Evolutionary conservation across 1,284 basidiomycete species (phyloP).

Genomic region (Sutorius eximius): DNA sequence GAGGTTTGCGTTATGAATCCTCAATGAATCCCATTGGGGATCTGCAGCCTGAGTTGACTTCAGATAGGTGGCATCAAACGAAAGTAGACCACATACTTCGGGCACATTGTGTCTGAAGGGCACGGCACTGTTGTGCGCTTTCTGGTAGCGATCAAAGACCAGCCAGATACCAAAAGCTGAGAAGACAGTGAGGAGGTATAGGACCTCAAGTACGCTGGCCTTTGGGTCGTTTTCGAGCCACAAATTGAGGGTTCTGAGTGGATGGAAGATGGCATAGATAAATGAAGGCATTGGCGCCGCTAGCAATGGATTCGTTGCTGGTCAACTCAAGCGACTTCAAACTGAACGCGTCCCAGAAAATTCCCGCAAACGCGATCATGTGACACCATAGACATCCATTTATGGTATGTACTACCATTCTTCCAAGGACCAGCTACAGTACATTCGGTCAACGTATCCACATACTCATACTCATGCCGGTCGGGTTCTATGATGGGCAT

Average conservation of each 20-base stretch:
- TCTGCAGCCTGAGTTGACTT: slow-evolving; percentile 45
- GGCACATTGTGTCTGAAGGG: slow-evolving; percentile 60
- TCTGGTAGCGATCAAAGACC: slow-evolving; percentile 71
- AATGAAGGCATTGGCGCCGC: slow-evolving; percentile 35
- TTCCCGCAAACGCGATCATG: slow-evolving; percentile 16
- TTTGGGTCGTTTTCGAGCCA: slow-evolving; percentile 46
- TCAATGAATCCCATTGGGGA: slow-evolving; percentile 55
- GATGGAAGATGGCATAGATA: slow-evolving; percentile 52
- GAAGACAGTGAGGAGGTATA: slow-evolving; percentile 61
- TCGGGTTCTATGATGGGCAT: not conserved
- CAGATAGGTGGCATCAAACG: slow-evolving; percentile 3
- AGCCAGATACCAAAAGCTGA: slow-evolving; percentile 75
- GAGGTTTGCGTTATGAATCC: slow-evolving; percentile 57
- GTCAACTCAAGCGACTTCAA: not conserved
- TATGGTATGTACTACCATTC: too few relatives aligned
- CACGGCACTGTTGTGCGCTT: slow-evolving; percentile 68
- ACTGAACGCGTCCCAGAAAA: slow-evolving; percentile 15
- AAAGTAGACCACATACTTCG: slow-evolving; percentile 45
- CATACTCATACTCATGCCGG: not conserved
- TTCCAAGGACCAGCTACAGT: too few relatives aligned
- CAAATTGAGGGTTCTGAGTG: slow-evolving; percentile 47
- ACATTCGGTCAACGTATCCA: too few relatives aligned
- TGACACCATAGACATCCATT: not conserved
- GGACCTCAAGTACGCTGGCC: slow-evolving; percentile 50
- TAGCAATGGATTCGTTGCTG: not conserved